Base-by-base conservation (phyloP, 176 grass and related monocot genomes). In the Aegilops longissima region DNA sequence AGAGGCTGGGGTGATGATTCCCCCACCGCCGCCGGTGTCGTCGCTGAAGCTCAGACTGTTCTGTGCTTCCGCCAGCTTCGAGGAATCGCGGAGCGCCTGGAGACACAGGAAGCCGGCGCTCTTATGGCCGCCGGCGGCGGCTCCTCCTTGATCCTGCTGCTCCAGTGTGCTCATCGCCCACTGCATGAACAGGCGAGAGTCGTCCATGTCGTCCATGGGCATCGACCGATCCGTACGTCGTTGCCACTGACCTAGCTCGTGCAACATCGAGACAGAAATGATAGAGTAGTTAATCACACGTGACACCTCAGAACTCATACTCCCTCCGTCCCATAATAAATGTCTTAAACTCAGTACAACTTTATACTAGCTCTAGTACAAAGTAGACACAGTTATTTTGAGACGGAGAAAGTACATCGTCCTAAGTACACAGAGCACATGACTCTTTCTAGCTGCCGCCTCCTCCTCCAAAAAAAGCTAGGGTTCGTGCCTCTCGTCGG, bases 101-200 rank as follows among this genome's bases (percentile, higher is more conserved):
- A 88, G 80, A 0, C 64, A 88, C 9, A 64, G 80, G 49, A 88
- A 78, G 54, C 54, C 54, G 23, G 23, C 66, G 3, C 59, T 39
- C 30, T 62, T 64, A 25, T 73, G 6, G 73, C 20, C 2, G 63
- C 3, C 58, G 8, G 18, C 73, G 5, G 20, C 63, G 62, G 24
- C 47, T 72, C 25, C 49, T 3, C 9, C 51, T 8, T 25, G 35
- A 14, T 70, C 70, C 49, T 62, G 72, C 11, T 16, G 86, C 54
- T 20, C 6, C 79, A 83, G 47, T 8, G 86, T 78, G 73, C 8
- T 10, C 87, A 88, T 6, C 12, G 81, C 87, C 87, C 80, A 83
- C 51, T 79, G 87, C 80, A 88, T 49, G 66, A 88, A 88, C 27
- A 79, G 0, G 25, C 8, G 68, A 5, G 71, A 88, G 24, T 88